Evolutionary conservation across 1,139 yeast genomes (phyloP), one percentile per base, ranked within the genome.

Genomic region (Hyphopichia fennica): DNA sequence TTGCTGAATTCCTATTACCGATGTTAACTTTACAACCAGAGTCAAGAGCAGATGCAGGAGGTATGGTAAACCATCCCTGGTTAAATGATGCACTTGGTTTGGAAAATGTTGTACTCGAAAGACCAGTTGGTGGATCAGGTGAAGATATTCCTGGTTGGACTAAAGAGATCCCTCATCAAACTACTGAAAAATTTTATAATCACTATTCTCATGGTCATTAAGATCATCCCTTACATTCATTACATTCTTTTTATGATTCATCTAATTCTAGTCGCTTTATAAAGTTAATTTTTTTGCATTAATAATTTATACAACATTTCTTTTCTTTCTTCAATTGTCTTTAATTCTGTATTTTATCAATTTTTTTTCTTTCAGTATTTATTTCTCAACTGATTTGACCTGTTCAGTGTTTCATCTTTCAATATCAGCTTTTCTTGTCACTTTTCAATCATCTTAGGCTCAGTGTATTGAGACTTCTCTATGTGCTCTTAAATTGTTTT

Each of bases 101-200:
- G 46, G 86, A 81, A 40, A 72, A 77, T 47, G 74, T 79, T 23
- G 75, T 74, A 9, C 60, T 73, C 37, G 85, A 79, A 51, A 60
- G 85, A 44, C 77, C 83, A 11, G 76, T 77, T 13, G 86, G 87
- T 2, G 81, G 84, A 0, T 60, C 78, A 3, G 91, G 91, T 22
- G 84, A 79, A 46, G 91, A 83, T 57, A 84, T 86, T 35, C 78
- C 79, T n/a, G 95, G 93, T 2, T 86, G 95, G 95, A 62, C 77
- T 11, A 64, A 57, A 43, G 79, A 74, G 47, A 43, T 65, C 11
- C 48, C 46, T 19, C 47, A 48, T 25, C 56, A 46, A 15, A 37
- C 40, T 19, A 27, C 40, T 18, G 17, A 16, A 19, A 33, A 33
- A 33, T 33, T 33, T 33, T 33, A 19, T 39, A 44, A 47, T 34